Base-by-base conservation (phyloP, 2,329 filamentous ascomycete genomes). In the Bipolaris oryzae region DNA sequence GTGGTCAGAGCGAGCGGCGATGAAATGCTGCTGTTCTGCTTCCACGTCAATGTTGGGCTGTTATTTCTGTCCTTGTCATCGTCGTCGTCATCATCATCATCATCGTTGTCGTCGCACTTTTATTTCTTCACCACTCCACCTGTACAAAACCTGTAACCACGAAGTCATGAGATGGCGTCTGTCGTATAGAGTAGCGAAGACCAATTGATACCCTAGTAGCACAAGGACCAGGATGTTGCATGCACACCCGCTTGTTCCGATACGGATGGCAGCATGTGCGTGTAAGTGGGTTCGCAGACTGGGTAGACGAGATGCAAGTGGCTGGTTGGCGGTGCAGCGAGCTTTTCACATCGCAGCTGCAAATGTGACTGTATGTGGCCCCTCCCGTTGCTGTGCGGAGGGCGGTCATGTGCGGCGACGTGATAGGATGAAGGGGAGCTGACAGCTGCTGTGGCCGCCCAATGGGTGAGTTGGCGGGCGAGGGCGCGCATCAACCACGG, bases 111-210 rank as follows among this genome's bases (percentile, higher is more conserved):
- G 15, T 37, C 34, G 16, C 42, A n/a, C 9, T 31, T 44, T n/a
- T 31, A 10, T 25, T 28, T 39, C 28, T 56, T 56, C 49, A 46
- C 46, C 55, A 50, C 60, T 46, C 57, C 34, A 37, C 51, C 46
- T 70, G 69, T 72, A 71, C 62, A 67, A 67, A 61, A 64, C 48
- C 48, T 68, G 62, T 66, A 62, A 64, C 39, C 55, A 66, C 50
- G 45, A 55, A 58, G 50, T 50, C 42, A 58, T 47, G 61, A 58
- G 41, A 58, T 42, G 61, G 55, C 25, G 33, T 46, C 38, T 23
- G 35, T 28, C 34, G 16, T 45, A 20, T 50, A 53, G 7, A 11
- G 34, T 41, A 31, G 46, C 35, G 25, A 50, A 33, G 39, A 25
- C 23, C 31, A 57, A 49, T 46, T 47, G 21, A 46, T 28, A 42